Percentiles rank a stretch among this genome's conserved stretches.
These are phyloP conservation scores for Lactuca saligna DNA, from an alignment of 129 eudicot genomes.

Conservation along the genomic window DNA sequence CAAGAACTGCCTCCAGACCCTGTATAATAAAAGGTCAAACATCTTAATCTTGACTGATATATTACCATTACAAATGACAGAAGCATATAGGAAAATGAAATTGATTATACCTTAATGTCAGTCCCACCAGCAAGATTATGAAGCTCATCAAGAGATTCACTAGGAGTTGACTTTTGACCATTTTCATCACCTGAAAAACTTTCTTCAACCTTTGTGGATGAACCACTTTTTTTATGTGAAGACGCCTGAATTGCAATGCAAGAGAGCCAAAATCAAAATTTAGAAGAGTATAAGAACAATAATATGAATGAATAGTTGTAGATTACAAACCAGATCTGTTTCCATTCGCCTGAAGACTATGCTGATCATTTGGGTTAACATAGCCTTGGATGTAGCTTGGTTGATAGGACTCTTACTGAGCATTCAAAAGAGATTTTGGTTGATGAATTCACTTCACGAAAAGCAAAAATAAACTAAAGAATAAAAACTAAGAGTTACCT, in stretches of 20 bases:
- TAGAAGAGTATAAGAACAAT: conserved; percentile 10
- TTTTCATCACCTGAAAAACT: conserved; percentile 46
- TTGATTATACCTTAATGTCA: conserved; percentile 73
- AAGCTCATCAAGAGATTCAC: conserved; percentile 75
- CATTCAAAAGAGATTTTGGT: conserved; percentile 26
- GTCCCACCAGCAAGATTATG: conserved; percentile 91
- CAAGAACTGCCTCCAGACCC: conserved; percentile 99
- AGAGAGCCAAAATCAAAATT: conserved; percentile 19
- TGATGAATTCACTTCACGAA: conserved; percentile 22
- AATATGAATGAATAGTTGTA: conserved; percentile 12
- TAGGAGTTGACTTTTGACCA: conserved; percentile 54
- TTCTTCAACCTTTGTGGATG: conserved; percentile 45
- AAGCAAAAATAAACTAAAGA: conserved; percentile 2
- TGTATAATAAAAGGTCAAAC: conserved; percentile 28
- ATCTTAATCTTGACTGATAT: conserved; percentile 16
- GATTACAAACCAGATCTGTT: conserved; percentile 65
- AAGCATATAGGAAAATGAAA: not conserved
- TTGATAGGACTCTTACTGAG: conserved; percentile 93
- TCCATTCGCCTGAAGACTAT: conserved; percentile 94
- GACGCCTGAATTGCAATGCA: conserved; percentile 41
- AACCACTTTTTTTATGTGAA: conserved; percentile 39
- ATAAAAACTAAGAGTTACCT: conserved; percentile 49
- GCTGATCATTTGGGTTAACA: conserved; percentile 97
- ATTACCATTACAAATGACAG: conserved; percentile 5
- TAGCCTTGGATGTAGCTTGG: conserved; percentile 99